phyloP scores from a whole-genome alignment of 768 basidiomycete species.

The Tricholoma sp. region DNA sequence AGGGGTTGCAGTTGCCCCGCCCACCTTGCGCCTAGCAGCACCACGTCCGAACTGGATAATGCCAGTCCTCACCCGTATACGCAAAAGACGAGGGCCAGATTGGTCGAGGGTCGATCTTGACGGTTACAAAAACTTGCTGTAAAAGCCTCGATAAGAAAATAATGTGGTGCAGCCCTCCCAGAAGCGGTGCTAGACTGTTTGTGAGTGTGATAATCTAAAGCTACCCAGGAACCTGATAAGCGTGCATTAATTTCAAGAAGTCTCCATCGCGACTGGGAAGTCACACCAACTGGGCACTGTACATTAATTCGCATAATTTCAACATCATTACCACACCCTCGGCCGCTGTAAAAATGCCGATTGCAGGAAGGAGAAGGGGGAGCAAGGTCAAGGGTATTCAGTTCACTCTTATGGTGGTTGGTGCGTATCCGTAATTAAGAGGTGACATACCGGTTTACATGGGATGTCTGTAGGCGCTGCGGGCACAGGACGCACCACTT shows the following conservation, averaged over 20 bases:
- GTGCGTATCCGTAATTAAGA: slow-evolving; percentile 39
- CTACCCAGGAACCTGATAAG: slow-evolving; percentile 3
- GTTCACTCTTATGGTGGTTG: slow-evolving; percentile 87
- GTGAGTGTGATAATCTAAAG: slow-evolving; percentile 12
- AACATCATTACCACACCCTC: slow-evolving; percentile 4
- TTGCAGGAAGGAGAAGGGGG: slow-evolving; percentile 47
- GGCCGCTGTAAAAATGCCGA: slow-evolving; percentile 33
- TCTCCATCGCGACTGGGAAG: slow-evolving; percentile 16
- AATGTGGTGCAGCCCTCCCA: too few species aligned
- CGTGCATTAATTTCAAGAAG: not conserved
- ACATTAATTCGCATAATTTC: slow-evolving; percentile 7
- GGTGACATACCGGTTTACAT: not conserved
- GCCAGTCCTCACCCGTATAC: too few species aligned
- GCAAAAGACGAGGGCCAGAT: too few species aligned
- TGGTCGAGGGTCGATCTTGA: too few species aligned
- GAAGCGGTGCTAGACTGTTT: not conserved
- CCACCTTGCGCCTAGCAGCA: too few species aligned
- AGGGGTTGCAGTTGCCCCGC: too few species aligned
- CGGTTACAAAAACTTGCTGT: too few species aligned
- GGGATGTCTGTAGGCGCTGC: slow-evolving; percentile 58
- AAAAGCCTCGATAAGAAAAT: too few species aligned
- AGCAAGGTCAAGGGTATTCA: slow-evolving; percentile 89
- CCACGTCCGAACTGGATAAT: too few species aligned
- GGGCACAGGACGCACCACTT: slow-evolving; percentile 84
- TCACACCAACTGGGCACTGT: slow-evolving; percentile 1